Evolutionary conservation across 176 grass and related monocot species (phyloP).

Genomic region (Carex kokanica): DNA sequence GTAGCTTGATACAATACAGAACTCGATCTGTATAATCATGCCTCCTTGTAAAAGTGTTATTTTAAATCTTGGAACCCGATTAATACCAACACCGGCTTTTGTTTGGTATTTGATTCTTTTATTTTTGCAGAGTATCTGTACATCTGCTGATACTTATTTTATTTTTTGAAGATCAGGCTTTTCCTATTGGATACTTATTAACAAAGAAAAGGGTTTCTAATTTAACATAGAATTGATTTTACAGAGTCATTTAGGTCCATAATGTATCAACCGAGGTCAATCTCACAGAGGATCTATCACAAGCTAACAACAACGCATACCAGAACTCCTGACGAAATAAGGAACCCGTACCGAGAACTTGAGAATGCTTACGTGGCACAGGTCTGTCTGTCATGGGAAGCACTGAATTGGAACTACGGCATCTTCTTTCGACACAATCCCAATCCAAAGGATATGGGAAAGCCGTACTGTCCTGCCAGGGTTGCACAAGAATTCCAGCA

Average conservation of each 20-base stretch:
- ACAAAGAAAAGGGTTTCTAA: neutral
- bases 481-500: slow-evolving; percentile 93
- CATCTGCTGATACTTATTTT: neutral
- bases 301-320: slow-evolving; percentile 49
- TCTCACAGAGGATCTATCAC: slow-evolving; percentile 65
- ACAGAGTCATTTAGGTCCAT: slow-evolving; percentile 78
- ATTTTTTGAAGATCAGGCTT: too few relatives aligned
- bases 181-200: too few relatives aligned
- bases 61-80: neutral
- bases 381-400: slow-evolving; percentile 89
- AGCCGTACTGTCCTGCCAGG: slow-evolving; percentile 51
- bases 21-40: neutral
- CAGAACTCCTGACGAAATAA: slow-evolving; percentile 23
- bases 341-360: slow-evolving; percentile 67
- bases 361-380: slow-evolving; percentile 86
- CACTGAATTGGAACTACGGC: slow-evolving; percentile 78
- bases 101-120: neutral
- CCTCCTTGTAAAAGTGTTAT: neutral
- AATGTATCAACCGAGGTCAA: slow-evolving; percentile 61
- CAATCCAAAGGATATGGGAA: slow-evolving; percentile 29
- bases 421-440: slow-evolving; percentile 45
- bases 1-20: neutral
- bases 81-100: neutral
- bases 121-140: neutral
- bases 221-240: neutral